phyloP scores from a whole-genome alignment of 2,329 filamentous ascomycete genomes.

The Fragosphaeria purpurea region DNA sequence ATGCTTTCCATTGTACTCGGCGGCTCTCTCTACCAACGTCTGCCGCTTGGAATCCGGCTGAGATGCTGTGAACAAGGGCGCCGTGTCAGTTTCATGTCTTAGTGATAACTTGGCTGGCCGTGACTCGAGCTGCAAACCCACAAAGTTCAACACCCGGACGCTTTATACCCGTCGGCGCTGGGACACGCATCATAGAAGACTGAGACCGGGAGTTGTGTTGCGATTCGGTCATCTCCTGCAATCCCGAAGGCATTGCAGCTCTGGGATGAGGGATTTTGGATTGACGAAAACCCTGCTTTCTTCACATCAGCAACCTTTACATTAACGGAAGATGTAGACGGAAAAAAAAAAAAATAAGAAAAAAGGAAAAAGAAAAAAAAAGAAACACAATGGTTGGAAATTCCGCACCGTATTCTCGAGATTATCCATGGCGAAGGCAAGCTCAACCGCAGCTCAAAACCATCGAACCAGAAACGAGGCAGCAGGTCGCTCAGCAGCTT shows the following conservation, averaged over 20 bases:
- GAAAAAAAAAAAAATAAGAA: neutral
- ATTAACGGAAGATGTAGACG: too few relatives aligned
- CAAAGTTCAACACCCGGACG: slow-evolving; percentile 25
- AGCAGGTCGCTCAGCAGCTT: too few relatives aligned
- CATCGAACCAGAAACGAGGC: too few relatives aligned
- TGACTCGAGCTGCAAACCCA: slow-evolving; percentile 11
- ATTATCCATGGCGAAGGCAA: slow-evolving; percentile 8
- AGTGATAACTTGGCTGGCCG: neutral
- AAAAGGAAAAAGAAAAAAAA: neutral
- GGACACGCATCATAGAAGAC: slow-evolving; percentile 18
- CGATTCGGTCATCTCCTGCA: slow-evolving; percentile 50
- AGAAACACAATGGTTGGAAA: too few relatives aligned
- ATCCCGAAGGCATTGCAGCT: slow-evolving; percentile 15
- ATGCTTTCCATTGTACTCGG: slow-evolving; percentile 36
- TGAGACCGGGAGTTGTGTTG: slow-evolving; percentile 44
- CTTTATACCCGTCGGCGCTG: slow-evolving; percentile 36
- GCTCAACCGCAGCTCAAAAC: too few relatives aligned
- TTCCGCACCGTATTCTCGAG: slow-evolving; percentile 19
- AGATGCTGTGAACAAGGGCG: slow-evolving; percentile 27
- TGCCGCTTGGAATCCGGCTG: slow-evolving; percentile 52
- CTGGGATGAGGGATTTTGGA: slow-evolving; percentile 15
- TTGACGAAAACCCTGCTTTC: slow-evolving; percentile 5
- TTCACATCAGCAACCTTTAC: neutral
- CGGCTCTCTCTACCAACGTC: slow-evolving; percentile 44
- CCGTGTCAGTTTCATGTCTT: neutral